Percentiles rank a stretch among this genome's conserved stretches.
Evolutionary conservation across 1,284 basidiomycete species (phyloP).

Genomic region (Coniferiporia weirii): DNA sequence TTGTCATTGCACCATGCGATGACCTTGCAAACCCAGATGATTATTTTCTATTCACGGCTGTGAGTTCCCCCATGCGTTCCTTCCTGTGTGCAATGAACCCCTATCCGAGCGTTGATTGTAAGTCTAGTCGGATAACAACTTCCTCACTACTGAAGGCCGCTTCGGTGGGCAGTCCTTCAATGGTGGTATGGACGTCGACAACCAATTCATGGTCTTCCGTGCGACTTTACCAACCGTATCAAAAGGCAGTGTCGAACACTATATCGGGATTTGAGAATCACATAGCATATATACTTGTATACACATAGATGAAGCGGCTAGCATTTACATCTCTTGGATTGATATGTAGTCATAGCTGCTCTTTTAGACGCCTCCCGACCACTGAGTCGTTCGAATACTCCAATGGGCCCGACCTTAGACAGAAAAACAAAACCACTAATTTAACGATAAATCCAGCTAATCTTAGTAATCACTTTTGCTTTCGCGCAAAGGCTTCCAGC

Average conservation of each 20-base stretch:
- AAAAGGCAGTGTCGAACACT: constrained; percentile 22
- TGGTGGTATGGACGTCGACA: constrained; percentile 53
- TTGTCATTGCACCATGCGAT: constrained; percentile 51
- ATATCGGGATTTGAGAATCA: constrained; percentile 20
- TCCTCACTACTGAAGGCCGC: constrained; percentile 54
- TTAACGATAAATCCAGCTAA: background rate
- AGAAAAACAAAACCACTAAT: too few species aligned
- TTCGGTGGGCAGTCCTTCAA: constrained; percentile 49
- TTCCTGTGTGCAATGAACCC: background rate
- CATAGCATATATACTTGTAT: background rate
- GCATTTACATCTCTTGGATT: too few species aligned
- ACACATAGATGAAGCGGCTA: too few species aligned
- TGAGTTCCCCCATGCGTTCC: constrained; percentile 26
- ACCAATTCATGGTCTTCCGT: constrained; percentile 62
- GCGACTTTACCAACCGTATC: constrained; percentile 49
- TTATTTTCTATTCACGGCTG: constrained; percentile 61
- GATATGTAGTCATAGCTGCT: too few species aligned
- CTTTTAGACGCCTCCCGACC: too few species aligned
- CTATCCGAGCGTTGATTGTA: background rate
- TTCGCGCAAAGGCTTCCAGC: constrained; percentile 33
- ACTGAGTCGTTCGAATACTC: too few species aligned
- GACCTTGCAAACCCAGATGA: constrained; percentile 52
- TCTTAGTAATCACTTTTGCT: background rate
- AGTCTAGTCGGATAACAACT: constrained; percentile 57
- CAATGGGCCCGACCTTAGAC: too few species aligned